Evolutionary conservation across 305 asterid species (phyloP), one percentile per base, ranked within the genome.

Genomic region (Fraxinus floribunda): DNA sequence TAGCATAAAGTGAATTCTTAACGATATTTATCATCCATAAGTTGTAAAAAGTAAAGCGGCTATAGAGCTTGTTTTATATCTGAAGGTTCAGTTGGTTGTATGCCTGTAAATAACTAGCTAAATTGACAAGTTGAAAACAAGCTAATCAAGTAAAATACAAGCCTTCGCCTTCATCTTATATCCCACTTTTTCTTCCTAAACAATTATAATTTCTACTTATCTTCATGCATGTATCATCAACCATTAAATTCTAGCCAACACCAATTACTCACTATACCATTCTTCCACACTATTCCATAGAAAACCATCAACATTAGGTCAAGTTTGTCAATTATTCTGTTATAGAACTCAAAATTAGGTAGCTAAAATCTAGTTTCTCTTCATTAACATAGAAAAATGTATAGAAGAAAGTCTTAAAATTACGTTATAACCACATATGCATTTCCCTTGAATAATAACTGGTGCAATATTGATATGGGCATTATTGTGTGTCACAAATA

Each of bases 221-320:
- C 74, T 26, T 26, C n/a, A 9, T 60, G 71, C 71, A 22, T 60
- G 32, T 60, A 60, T n/a, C 18, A 66, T 66, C 36, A 66, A 66
- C 36, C 36, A 26, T 10, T 32, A 66, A 66, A 24, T 24, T 66
- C 74, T 66, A 66, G 36, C 36, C 36, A 9, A 66, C n/a, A 11
- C 16, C 18, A 66, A 66, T 11, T 66, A 9, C 74, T 66, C 36
- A 26, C 74, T 24, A 26, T 11, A 9, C 7, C 74, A 66, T 26
- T 66, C 74, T 24, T 26, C 74, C 74, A 66, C 74, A 66, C 16
- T 66, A 66, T 66, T 66, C 36, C 36, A 26, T 66, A 66, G n/a
- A 66, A 66, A 66, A 66, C 74, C 74, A 66, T 66, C 74, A 66
- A 26, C 35, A 66, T 22, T 26, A 66, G 74, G 74, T 66, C 36